Evolutionary conservation across 352 stramenopile species (phyloP), one percentile per base, ranked within the genome.

Genomic region (Globisporangium echinulatum): DNA sequence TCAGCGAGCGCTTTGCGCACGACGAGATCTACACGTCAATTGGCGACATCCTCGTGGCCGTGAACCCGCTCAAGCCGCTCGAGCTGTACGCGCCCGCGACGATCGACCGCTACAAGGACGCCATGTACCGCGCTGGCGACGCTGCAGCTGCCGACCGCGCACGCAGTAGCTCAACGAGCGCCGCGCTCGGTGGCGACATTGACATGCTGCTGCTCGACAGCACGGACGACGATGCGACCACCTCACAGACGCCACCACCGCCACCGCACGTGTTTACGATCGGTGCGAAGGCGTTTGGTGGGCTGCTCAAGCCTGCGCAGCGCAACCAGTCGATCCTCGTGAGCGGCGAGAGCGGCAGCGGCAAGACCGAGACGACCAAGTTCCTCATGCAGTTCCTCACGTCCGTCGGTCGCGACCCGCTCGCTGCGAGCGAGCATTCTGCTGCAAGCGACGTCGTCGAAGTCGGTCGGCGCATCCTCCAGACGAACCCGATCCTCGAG

Each of bases 401-500:
- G 5, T 96, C 85, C 42, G 79, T 98, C 39, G 81, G 74, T 63
- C 65, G 80, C 19, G 75, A 84, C 42, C 72, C 42, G 14, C 37
- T 44, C 9, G 54, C 73, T 7, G 15, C 55, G 7, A 53, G 66
- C 5, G 19, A 25, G 19, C 19, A 25, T 25, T 25, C 19, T 25
- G 19, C 19, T 25, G 68, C 60, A 7, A 69, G 63, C 39, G 79
- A 75, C 36, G 82, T 83, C 13, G 73, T 86, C 25, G 79, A 92
- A 64, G 92, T 95, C 55, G 83, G 85, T 11, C 75, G 77, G 33
- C 82, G 93, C 51, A 97, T 98, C 33, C 64, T 98, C 36, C 94
- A 98, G 75, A 98, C 90, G 8, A 99, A 98, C 63, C 96, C 96
- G 37, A 98, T 99, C 62, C 72, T 99, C 15, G 96, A 99, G 72